Percentiles rank a stretch among this genome's conserved stretches.
Conservation (phyloP, 2,329 filamentous ascomycete species). For the Fusarium guadeloupense region DNA sequence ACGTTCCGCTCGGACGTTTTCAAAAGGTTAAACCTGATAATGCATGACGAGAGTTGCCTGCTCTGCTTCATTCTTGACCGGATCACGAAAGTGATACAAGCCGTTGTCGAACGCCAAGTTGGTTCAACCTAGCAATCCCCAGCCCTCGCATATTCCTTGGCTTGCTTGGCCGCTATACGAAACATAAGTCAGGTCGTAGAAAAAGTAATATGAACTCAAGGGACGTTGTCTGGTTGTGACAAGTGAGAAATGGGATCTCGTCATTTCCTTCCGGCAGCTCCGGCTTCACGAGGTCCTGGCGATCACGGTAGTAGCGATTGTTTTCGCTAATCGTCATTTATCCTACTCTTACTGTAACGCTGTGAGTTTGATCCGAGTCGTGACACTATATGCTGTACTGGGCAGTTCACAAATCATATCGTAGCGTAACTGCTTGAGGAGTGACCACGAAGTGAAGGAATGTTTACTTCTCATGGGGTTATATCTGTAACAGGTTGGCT, state of each 20-base stretch:
- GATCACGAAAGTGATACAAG: background rate
- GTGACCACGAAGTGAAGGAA: background rate
- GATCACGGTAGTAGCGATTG: background rate
- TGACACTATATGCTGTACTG: background rate
- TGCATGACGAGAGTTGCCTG: background rate
- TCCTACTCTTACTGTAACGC: background rate
- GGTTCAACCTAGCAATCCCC: background rate
- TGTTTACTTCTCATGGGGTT: background rate
- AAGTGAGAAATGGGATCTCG: background rate
- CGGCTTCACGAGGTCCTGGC: background rate
- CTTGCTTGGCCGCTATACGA: conserved; percentile 6
- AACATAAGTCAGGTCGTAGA: conserved; percentile 18
- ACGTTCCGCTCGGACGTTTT: background rate
- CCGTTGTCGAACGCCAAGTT: background rate
- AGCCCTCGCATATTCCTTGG: conserved; percentile 15
- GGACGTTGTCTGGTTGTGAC: background rate
- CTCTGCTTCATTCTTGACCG: background rate
- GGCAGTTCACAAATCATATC: background rate
- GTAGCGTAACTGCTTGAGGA: background rate
- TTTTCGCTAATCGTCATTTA: background rate
- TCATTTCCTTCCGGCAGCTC: background rate
- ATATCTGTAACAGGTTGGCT: background rate
- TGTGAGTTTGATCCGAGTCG: background rate
- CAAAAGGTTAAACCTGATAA: background rate
- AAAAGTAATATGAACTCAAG: conserved; percentile 19